Evolutionary conservation across 495 filamentous ascomycete species (phyloP).

Genomic region (Penicillium roqueforti): DNA sequence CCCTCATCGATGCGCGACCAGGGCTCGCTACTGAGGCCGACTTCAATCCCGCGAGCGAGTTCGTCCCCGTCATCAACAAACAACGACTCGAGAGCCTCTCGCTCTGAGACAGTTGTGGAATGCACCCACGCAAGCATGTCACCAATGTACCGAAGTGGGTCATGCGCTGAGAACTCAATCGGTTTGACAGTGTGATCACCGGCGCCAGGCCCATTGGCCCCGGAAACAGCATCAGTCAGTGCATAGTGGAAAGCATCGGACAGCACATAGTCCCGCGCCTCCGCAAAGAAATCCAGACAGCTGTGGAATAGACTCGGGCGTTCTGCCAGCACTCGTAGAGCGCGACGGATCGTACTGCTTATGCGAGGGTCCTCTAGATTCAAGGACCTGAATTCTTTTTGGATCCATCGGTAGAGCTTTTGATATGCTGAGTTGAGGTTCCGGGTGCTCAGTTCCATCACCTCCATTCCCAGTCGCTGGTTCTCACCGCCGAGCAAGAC

Average conservation of each 20-base stretch:
- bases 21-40: conserved; percentile 79
- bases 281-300: conserved; percentile 90
- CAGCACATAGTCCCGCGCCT: conserved; percentile 80
- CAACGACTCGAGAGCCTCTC: conserved; percentile 84
- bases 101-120: conserved; percentile 87
- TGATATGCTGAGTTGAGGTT: conserved; percentile 89
- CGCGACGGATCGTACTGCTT: conserved; percentile 76
- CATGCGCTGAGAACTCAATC: conserved; percentile 90
- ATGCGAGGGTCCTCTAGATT: conserved; percentile 96
- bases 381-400: conserved; percentile 85
- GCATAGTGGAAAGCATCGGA: conserved; percentile 90
- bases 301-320: conserved; percentile 85
- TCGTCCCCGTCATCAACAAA: conserved; percentile 93
- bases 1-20: conserved; percentile 66
- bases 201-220: conserved; percentile 17
- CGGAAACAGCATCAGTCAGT: conserved; percentile 66
- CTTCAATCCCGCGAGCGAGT: conserved; percentile 78
- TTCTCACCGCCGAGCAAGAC: conserved; percentile 85
- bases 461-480: conserved; percentile 77
- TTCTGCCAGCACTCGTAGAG: conserved; percentile 84
- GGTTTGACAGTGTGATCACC: conserved; percentile 65
- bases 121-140: conserved; percentile 99
- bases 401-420: conserved; percentile 92
- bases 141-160: conserved; percentile 86
- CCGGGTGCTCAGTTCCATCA: conserved; percentile 85